Conservation (phyloP, 192 early-diverging fungal genomes). For the Rhizoclosmatium sp. region DNA sequence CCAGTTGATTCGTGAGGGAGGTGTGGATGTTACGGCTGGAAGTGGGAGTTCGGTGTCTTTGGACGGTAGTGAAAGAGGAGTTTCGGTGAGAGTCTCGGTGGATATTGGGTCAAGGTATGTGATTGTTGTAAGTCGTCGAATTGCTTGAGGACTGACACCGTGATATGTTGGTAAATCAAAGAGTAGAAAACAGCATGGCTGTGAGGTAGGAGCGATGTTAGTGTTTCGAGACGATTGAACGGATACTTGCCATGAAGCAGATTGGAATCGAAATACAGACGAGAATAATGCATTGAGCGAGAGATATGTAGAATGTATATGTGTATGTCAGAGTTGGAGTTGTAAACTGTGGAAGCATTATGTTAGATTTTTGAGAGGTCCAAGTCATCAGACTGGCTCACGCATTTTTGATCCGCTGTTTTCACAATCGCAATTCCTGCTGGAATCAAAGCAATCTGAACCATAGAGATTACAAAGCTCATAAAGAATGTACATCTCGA, state of each 20-base stretch:
- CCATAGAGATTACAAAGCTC: not conserved
- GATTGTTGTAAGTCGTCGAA: constrained; percentile 21
- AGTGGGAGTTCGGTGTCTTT: too few species aligned
- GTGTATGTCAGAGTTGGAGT: constrained; percentile 15
- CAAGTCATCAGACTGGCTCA: not conserved
- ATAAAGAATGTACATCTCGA: not conserved
- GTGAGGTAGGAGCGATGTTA: not conserved
- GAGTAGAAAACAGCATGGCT: constrained; percentile 29
- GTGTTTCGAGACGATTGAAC: not conserved
- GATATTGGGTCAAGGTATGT: constrained; percentile 14
- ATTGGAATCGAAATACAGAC: constrained; percentile 21
- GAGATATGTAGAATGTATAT: constrained; percentile 27
- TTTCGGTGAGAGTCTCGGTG: not conserved
- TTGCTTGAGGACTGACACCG: constrained; percentile 6
- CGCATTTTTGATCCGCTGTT: constrained; percentile 4
- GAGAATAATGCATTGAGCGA: constrained; percentile 20
- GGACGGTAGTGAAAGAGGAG: too few species aligned
- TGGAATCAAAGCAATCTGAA: constrained; percentile 27
- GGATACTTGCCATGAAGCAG: constrained; percentile 24
- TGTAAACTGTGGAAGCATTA: not conserved
- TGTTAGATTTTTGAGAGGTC: not conserved
- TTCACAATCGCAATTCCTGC: constrained; percentile 24
- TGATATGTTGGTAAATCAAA: constrained; percentile 28
- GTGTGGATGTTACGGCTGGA: too few species aligned
- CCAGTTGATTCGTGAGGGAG: too few species aligned